Conservation (phyloP, 148 eudicot species). For the Camellia japonica region DNA sequence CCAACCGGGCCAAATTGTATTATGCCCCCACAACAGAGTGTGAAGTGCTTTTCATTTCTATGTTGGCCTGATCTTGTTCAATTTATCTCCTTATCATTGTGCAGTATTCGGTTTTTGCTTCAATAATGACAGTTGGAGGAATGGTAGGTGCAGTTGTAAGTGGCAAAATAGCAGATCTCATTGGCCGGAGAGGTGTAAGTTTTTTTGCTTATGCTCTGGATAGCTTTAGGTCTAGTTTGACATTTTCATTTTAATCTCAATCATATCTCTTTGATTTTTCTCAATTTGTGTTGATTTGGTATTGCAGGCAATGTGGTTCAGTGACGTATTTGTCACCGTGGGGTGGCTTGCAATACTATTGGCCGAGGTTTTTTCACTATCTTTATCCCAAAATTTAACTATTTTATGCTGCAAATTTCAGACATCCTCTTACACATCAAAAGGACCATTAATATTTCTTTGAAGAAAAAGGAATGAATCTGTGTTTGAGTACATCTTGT, state of each 20-base stretch:
- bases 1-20: neutral
- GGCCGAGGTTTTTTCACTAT: constrained; percentile 32
- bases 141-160: constrained; percentile 34
- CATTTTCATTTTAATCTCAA: neutral
- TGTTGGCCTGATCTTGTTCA: neutral
- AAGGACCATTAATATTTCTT: too few species aligned
- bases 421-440: too few species aligned
- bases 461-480: too few species aligned
- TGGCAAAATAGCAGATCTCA: constrained; percentile 47
- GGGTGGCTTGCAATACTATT: constrained; percentile 50
- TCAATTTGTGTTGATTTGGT: constrained; percentile 7
- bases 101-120: constrained; percentile 27
- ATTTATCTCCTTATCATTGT: neutral
- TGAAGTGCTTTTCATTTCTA: too few species aligned
- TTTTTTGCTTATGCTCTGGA: neutral
- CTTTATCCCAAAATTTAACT: too few species aligned
- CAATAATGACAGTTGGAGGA: constrained; percentile 17
- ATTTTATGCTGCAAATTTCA: too few species aligned
- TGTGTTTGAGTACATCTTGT: too few species aligned
- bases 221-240: neutral
- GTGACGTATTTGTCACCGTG: constrained; percentile 33
- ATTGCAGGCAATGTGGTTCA: constrained; percentile 54
- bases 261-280: too few species aligned
- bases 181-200: constrained; percentile 53
- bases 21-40: too few species aligned